Evolutionary conservation across 2,329 filamentous ascomycete species (phyloP), one percentile per base, ranked within the genome.

Genomic region (Zymoseptoria passerinii): DNA sequence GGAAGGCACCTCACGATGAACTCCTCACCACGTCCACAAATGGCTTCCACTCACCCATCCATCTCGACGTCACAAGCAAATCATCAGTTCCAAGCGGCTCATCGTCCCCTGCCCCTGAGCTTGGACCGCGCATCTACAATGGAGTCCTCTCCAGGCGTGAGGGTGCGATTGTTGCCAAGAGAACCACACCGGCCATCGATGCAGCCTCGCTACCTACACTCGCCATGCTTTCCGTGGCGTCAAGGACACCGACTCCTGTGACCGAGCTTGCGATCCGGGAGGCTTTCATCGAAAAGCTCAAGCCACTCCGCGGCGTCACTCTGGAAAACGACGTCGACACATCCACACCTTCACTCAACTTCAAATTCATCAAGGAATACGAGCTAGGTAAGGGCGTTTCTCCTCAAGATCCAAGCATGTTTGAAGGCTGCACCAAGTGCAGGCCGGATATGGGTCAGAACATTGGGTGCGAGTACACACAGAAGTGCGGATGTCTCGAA

Each of bases 361-460:
- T 94, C 65, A 77, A 77, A 0, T 92, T 92, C 70, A 85, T 91
- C 55, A 76, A 85, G 6, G 72, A 79, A 0, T 85, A 83, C 8
- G 75, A 86, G 3, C 76, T 88, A 1, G 74, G 81, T 2, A 65
- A 79, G 0, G 86, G 83, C 19, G 85, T 92, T 0, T 71, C 80
- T 50, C 77, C 80, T 10, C 81, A 81, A 3, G 81, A 82, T 60
- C 75, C 77, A 52, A 66, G 67, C 28, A 88, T 89, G 56, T 81
- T 84, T 62, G 80, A 79, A 56, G 89, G 89, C 2, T 95, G 90
- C 69, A 57, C 61, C 3, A 74, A 81, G 8, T 95, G 90, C 67
- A 71, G 67, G 1, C 74, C 81, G 1, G 78, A 83, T 53, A 78
- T 81, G 66, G 80, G 83, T 3, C 70, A 71, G 0, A 61, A 68